phyloP scores from a whole-genome alignment of 2,329 filamentous ascomycete species.

The Colletotrichum sp. region DNA sequence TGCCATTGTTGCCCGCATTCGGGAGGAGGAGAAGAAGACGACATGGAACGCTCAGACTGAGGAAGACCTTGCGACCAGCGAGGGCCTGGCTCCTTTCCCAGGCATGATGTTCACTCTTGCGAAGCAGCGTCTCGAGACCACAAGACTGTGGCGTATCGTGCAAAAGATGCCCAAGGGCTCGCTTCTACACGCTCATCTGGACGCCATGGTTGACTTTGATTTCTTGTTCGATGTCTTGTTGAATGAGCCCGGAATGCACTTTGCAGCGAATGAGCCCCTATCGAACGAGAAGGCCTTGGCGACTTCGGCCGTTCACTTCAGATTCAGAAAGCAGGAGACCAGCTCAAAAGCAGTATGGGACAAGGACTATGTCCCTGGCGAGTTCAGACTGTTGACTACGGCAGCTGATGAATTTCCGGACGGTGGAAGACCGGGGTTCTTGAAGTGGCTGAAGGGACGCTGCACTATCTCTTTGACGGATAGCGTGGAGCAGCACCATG shows the following conservation, averaged over 20 bases:
- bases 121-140: conserved; percentile 76
- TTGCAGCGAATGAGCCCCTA: conserved; percentile 60
- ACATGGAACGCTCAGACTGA: conserved; percentile 73
- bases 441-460: conserved; percentile 71
- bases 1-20: conserved; percentile 74
- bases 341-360: conserved; percentile 59
- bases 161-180: conserved; percentile 81
- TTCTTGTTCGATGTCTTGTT: conserved; percentile 73
- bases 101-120: conserved; percentile 86
- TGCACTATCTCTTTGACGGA: conserved; percentile 72
- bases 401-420: conserved; percentile 74
- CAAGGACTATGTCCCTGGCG: conserved; percentile 58
- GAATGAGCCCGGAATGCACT: conserved; percentile 69
- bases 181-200: conserved; percentile 78
- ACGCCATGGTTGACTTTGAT: conserved; percentile 81
- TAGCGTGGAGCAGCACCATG: conserved; percentile 74
- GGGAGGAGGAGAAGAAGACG: conserved; percentile 71
- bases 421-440: conserved; percentile 68
- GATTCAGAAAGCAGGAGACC: conserved; percentile 46
- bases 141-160: conserved; percentile 79
- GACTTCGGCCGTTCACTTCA: conserved; percentile 61
- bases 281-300: conserved; percentile 52
- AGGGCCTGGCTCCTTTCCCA: conserved; percentile 66
- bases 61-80: conserved; percentile 62
- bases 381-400: conserved; percentile 54